Evolutionary conservation across 2,329 filamentous ascomycete species (phyloP), one percentile per base, ranked within the genome.

Genomic region (Phyllosticta citrichinensis): DNA sequence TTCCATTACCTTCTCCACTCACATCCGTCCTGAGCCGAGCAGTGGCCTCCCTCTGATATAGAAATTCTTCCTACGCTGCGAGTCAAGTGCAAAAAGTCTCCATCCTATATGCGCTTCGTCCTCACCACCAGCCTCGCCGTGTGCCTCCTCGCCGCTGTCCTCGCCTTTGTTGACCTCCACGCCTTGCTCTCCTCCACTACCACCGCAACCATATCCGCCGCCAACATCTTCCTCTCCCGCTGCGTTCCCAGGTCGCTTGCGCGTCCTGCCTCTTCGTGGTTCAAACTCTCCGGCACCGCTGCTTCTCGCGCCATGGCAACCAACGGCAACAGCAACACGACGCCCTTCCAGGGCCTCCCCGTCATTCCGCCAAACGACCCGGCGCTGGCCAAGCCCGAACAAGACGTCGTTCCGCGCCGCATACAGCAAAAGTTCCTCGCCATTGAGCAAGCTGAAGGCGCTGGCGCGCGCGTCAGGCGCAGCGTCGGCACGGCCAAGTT

Each of bases 361-460:
- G 77, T 80, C 67, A 77, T 80, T 35, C 71, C 76, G n/a, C 73
- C 76, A 20, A 63, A 69, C 25, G 73, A 76, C 65, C 73, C 74
- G 11, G 73, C 72, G 12, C 69, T 76, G 25, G 70, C 70, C 55
- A 74, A 75, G 60, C 64, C 71, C 30, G 68, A 77, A 65, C 78
- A 83, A 62, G 88, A 88, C 82, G 83, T 87, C 52, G 75, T 85
- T 63, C 81, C 88, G 27, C 85, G 94, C 70, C 82, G 86, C 56
- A 93, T 97, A 71, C 85, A 84, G 66, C 89, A 92, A 76, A 85
- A 88, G 66, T 92, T 97, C 75, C 81, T 91, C 53, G 93, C 93
- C 63, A 76, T 87, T 63, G 91, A 96, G 75, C 89, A 96, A 74
- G 79, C 89, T 27, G 93, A 97, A 74, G 93, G 93, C 52, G 90